Percentiles rank a stretch among this genome's conserved stretches.
Evolutionary conservation across 169 alveolate species (phyloP).

Genomic region (Plasmodium berghei): DNA sequence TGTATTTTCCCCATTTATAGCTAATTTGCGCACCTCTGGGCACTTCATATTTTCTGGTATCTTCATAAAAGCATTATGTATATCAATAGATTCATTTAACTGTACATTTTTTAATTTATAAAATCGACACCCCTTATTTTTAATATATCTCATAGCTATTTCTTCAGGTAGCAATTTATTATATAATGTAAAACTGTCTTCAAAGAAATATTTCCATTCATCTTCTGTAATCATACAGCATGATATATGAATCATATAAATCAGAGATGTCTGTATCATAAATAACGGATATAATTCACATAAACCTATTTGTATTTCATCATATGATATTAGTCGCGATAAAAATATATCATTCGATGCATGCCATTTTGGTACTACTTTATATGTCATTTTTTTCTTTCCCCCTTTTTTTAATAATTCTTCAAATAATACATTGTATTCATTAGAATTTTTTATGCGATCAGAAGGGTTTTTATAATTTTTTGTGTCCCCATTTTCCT

Average conservation of each 20-base stretch:
- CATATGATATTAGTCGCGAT: constrained; percentile 74
- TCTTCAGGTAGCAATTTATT: constrained; percentile 76
- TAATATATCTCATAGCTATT: constrained; percentile 63
- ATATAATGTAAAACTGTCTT: constrained; percentile 50
- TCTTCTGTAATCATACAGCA: constrained; percentile 54
- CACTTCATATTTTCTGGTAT: constrained; percentile 77
- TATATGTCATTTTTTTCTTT: constrained; percentile 64
- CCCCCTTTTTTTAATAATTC: constrained; percentile 3
- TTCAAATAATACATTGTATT: constrained; percentile 14
- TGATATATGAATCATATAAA: constrained; percentile 72
- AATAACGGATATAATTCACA: constrained; percentile 59
- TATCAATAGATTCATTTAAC: constrained; percentile 21
- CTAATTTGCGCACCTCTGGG: constrained; percentile 52
- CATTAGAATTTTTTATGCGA: not conserved
- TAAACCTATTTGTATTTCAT: constrained; percentile 69
- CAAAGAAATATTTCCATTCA: constrained; percentile 72
- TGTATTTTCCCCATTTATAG: constrained; percentile 67
- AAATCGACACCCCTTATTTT: constrained; percentile 46
- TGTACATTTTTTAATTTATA: constrained; percentile 25
- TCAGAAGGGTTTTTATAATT: too few relatives aligned
- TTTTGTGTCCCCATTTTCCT: not conserved
- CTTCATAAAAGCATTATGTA: constrained; percentile 70
- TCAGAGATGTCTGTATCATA: constrained; percentile 70
- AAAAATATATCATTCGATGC: constrained; percentile 74
- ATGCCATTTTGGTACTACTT: constrained; percentile 75